Conservation (phyloP, 495 filamentous ascomycete genomes). For the Annulohypoxylon stygium region DNA sequence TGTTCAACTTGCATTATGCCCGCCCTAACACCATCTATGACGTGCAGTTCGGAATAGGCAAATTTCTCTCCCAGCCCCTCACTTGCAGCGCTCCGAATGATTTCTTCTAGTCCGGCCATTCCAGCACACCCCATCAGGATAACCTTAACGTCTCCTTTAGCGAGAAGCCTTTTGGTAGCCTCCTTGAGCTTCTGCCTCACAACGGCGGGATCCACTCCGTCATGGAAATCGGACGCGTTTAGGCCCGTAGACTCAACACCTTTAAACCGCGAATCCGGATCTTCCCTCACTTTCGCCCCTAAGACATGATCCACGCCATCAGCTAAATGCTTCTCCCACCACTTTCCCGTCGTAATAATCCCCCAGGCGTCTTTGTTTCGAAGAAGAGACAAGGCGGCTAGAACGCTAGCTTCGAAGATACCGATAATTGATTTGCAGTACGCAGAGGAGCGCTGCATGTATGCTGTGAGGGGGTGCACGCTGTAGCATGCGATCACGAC, state of each 20-base stretch:
- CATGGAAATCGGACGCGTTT: slow-evolving; percentile 84
- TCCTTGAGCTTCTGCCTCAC: slow-evolving; percentile 75
- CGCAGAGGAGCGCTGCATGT: slow-evolving; percentile 59
- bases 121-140: slow-evolving; percentile 88
- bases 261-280: slow-evolving; percentile 65
- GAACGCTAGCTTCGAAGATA: slow-evolving; percentile 87
- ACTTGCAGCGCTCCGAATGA: slow-evolving; percentile 77
- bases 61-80: slow-evolving; percentile 71
- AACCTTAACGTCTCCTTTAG: slow-evolving; percentile 68
- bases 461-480: slow-evolving; percentile 81
- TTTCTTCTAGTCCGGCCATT: slow-evolving; percentile 89
- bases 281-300: slow-evolving; percentile 50
- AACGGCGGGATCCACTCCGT: slow-evolving; percentile 69
- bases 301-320: slow-evolving; percentile 70
- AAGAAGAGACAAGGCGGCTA: slow-evolving; percentile 66
- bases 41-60: slow-evolving; percentile 69
- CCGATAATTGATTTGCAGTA: slow-evolving; percentile 70
- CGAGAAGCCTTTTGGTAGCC: slow-evolving; percentile 75
- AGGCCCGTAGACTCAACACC: slow-evolving; percentile 89
- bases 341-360: slow-evolving; percentile 88
- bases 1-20: slow-evolving; percentile 78
- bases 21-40: slow-evolving; percentile 88
- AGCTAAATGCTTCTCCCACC: slow-evolving; percentile 80
- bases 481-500: slow-evolving; percentile 92
- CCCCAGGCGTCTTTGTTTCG: slow-evolving; percentile 73